Evolutionary conservation across 768 basidiomycete genomes (phyloP).

Genomic region (Tylopilus subfusipes): DNA sequence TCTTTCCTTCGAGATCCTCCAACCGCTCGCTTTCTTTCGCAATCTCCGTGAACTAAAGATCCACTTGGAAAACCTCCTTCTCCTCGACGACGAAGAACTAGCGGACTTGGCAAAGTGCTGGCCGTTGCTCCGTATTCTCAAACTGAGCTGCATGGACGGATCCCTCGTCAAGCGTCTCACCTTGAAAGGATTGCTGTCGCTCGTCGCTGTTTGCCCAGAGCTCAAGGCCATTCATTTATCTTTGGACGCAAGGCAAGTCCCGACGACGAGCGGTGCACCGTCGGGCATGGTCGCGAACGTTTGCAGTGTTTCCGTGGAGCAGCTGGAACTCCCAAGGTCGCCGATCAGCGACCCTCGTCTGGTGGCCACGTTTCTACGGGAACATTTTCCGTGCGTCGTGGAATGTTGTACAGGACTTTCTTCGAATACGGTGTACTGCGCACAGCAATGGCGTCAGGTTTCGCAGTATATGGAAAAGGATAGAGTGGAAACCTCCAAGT

Average conservation of each 20-base stretch:
- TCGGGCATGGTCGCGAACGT: too few relatives aligned
- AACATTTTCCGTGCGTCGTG: neutral
- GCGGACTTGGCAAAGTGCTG: neutral
- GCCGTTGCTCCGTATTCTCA: neutral
- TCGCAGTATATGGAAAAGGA: too few relatives aligned
- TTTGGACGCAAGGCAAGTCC: too few relatives aligned
- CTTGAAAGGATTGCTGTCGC: neutral
- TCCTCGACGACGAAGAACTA: neutral
- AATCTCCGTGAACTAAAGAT: neutral
- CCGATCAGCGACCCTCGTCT: neutral
- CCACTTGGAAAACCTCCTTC: neutral
- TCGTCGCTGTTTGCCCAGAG: neutral
- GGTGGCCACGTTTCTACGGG: neutral
- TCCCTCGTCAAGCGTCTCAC: neutral
- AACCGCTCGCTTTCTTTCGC: neutral
- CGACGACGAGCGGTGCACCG: too few relatives aligned
- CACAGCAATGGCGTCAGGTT: too few relatives aligned
- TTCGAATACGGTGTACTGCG: too few relatives aligned
- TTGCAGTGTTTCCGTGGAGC: too few relatives aligned
- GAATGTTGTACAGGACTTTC: too few relatives aligned
- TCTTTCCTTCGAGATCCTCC: neutral
- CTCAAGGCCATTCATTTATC: neutral
- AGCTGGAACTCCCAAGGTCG: neutral
- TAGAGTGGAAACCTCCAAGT: too few relatives aligned
- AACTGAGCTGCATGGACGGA: neutral